These are phyloP conservation scores for Neurospora tetraspora DNA, from an alignment of 495 filamentous ascomycete species.

Conservation along the genomic window DNA sequence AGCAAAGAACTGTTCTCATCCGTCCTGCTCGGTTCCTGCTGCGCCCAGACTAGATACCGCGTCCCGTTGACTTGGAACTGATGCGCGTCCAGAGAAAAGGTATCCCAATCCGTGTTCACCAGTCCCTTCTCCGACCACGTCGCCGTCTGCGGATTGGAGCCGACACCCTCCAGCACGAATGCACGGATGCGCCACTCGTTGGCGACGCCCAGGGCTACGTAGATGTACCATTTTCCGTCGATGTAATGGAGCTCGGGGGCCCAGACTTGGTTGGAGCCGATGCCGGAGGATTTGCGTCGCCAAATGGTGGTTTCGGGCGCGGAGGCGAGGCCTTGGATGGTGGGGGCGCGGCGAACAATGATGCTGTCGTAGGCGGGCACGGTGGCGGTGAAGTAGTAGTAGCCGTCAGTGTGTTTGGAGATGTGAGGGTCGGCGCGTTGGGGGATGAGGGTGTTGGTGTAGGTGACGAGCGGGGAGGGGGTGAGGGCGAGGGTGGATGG, in stretches of 20 bases:
- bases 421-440: slow-evolving; percentile 21
- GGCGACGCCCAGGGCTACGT: slow-evolving; percentile 23
- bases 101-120: slow-evolving; percentile 22
- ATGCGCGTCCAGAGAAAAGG: slow-evolving; percentile 16
- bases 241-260: slow-evolving; percentile 45
- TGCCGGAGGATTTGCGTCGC: slow-evolving; percentile 29
- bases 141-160: slow-evolving; percentile 15
- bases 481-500: neutral
- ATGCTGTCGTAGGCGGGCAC: slow-evolving; percentile 39
- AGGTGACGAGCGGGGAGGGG: slow-evolving; percentile 11
- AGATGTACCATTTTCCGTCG: slow-evolving; percentile 38
- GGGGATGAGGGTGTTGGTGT: slow-evolving; percentile 15
- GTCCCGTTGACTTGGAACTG: slow-evolving; percentile 19
- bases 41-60: slow-evolving; percentile 20
- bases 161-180: slow-evolving; percentile 18
- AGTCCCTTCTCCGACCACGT: slow-evolving; percentile 17
- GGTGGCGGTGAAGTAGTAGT: slow-evolving; percentile 40
- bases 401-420: slow-evolving; percentile 38
- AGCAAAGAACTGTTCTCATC: slow-evolving; percentile 16
- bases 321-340: slow-evolving; percentile 37
- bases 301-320: slow-evolving; percentile 24
- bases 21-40: slow-evolving; percentile 8
- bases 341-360: slow-evolving; percentile 37
- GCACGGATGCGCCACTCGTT: slow-evolving; percentile 20
- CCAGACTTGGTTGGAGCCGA: slow-evolving; percentile 46